These are phyloP conservation scores for Blastomyces parvus DNA, from an alignment of 2,329 filamentous ascomycete species.

Conservation along the genomic window DNA sequence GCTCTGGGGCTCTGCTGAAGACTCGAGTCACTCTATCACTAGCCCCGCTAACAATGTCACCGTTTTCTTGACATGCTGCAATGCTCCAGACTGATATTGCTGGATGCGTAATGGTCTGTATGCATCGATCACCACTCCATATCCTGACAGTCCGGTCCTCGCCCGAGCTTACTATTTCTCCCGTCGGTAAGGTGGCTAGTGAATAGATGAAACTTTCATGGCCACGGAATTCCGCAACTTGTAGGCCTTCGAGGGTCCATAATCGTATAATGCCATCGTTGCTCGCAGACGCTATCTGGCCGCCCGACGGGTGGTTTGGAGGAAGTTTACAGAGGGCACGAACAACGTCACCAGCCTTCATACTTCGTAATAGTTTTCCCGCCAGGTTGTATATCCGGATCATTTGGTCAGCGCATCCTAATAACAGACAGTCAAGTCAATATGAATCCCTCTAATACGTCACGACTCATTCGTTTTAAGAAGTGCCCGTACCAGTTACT, in stretches of 20 bases:
- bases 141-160: slow-evolving; percentile 90
- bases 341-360: slow-evolving; percentile 68
- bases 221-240: slow-evolving; percentile 68
- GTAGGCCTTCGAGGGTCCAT: slow-evolving; percentile 71
- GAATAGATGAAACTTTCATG: slow-evolving; percentile 96
- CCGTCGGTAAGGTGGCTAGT: slow-evolving; percentile 64
- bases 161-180: slow-evolving; percentile 80
- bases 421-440: slow-evolving; percentile 15
- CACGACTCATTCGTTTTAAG: too few relatives aligned
- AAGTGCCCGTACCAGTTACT: slow-evolving; percentile 52
- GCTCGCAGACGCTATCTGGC: slow-evolving; percentile 87
- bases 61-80: slow-evolving; percentile 67
- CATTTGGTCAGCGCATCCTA: slow-evolving; percentile 74
- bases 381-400: slow-evolving; percentile 70
- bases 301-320: slow-evolving; percentile 63
- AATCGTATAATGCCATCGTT: slow-evolving; percentile 85
- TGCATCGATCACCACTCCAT: slow-evolving; percentile 72
- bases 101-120: slow-evolving; percentile 94
- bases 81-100: slow-evolving; percentile 95
- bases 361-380: slow-evolving; percentile 54
- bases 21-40: slow-evolving; percentile 80
- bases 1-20: slow-evolving; percentile 64
- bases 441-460: not conserved
- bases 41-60: slow-evolving; percentile 87
- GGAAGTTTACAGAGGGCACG: slow-evolving; percentile 81